Evolutionary conservation across 1,284 basidiomycete genomes (phyloP), one percentile per base, ranked within the genome.

Genomic region (Naganishia sp.): DNA sequence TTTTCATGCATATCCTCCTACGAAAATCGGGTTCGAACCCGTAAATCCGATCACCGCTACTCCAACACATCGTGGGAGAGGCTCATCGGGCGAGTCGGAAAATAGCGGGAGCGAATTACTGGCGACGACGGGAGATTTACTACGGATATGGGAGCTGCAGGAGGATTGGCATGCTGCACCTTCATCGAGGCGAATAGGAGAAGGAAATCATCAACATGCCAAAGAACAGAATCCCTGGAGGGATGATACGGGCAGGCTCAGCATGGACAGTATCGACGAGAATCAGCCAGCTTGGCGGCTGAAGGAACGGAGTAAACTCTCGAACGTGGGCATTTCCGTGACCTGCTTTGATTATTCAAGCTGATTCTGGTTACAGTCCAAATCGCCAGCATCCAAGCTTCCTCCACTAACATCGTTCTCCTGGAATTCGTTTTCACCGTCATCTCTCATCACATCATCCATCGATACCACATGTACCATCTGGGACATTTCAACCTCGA

Each of bases 401-500:
- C 92, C 94, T 5, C 94, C 94, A 1, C 81, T 97, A 69, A 98
- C 94, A 17, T 92, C 89, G 74, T 95, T 98, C 80, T 92, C 92
- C 1, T 98, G 94, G 94, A 96, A 95, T 76, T 88, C 91, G 72
- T 89, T 92, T 72, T 84, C 88, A 3, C 92, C 93, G 1, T 88
- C 86, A 69, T 85, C 90, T 58, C 88, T 97, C 73, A 94, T 97
- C 46, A 97, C 94, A 3, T 94, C 93, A 45, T 97, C 93, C 9
- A 97, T 95, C 73, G 94, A 97, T 77, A 95, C 92, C 50, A 94
- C 93, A 21, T 93, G 93, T 75, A 95, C 92, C 1, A 88, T 95
- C 39, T 94, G 95, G 95, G 96, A 99, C 77, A 92, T 99, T 75
- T 92, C 96, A 72, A 94, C 92, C 2, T 87, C 88, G 21, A 88